Evolutionary conservation across 2,329 filamentous ascomycete species (phyloP).

Genomic region (Botrytis sinoallii): DNA sequence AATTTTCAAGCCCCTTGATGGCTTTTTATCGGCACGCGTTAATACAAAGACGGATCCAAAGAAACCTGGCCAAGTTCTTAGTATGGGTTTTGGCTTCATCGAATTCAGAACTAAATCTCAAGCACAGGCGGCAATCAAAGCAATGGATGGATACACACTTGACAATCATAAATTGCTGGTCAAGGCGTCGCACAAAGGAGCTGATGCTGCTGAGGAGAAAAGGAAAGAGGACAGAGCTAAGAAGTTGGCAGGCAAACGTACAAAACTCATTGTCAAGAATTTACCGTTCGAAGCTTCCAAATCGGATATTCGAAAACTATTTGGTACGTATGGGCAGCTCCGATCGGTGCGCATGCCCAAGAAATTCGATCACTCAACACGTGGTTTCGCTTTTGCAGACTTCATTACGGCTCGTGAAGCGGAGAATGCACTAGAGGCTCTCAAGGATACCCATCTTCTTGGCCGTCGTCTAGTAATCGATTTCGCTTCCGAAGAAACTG

Average conservation of each 20-base stretch:
- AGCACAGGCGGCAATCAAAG: slow-evolving; percentile 73
- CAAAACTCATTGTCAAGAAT: slow-evolving; percentile 98
- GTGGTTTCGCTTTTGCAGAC: slow-evolving; percentile 95
- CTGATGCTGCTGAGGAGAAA: slow-evolving; percentile 83
- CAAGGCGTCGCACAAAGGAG: slow-evolving; percentile 80
- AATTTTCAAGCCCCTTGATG: slow-evolving; percentile 76
- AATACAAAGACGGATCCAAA: slow-evolving; percentile 95
- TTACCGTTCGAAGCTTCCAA: slow-evolving; percentile 93
- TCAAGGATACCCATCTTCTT: slow-evolving; percentile 89
- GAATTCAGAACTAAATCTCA: slow-evolving; percentile 78
- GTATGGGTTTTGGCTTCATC: slow-evolving; percentile 96
- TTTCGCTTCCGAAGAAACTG: slow-evolving; percentile 82
- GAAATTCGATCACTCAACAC: slow-evolving; percentile 84
- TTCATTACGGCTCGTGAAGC: slow-evolving; percentile 91
- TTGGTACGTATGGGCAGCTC: slow-evolving; percentile 87
- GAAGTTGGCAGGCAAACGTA: slow-evolving; percentile 71
- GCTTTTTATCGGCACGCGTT: slow-evolving; percentile 84
- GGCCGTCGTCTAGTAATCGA: slow-evolving; percentile 87
- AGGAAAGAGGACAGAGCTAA: slow-evolving; percentile 79
- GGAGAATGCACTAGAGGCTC: slow-evolving; percentile 81
- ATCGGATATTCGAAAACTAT: slow-evolving; percentile 83
- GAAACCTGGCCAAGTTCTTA: slow-evolving; percentile 79
- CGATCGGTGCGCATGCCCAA: slow-evolving; percentile 90
- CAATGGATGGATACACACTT: slow-evolving; percentile 88
- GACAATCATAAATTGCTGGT: slow-evolving; percentile 83